Percentiles rank a stretch among this genome's conserved stretches.
These are phyloP conservation scores for Capillidium heterosporum DNA, from an alignment of 371 early-diverging fungal genomes.

Conservation along the genomic window DNA sequence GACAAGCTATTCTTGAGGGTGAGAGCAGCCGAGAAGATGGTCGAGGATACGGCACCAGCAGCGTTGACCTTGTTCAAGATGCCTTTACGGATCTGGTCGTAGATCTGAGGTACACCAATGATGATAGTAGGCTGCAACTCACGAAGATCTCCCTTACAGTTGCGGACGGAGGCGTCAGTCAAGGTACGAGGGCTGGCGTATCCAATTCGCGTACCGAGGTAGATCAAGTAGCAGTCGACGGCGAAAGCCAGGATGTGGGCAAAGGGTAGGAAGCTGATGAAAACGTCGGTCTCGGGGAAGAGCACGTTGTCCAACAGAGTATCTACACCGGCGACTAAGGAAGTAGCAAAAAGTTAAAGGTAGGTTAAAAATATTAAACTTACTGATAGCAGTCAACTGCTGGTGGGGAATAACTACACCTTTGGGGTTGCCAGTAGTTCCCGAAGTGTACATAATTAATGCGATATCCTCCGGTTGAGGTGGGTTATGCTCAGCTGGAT, in stretches of 20 bases:
- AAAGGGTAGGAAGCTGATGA: slow-evolving; percentile 73
- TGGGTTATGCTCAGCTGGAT: slow-evolving; percentile 31
- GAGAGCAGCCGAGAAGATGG: slow-evolving; percentile 56
- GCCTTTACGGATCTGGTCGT: slow-evolving; percentile 83
- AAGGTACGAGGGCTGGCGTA: slow-evolving; percentile 76
- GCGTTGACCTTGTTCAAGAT: slow-evolving; percentile 46
- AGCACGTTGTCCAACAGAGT: background rate
- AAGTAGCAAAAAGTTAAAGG: background rate
- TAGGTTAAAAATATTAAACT: slow-evolving; percentile 7
- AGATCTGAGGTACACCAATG: slow-evolving; percentile 82
- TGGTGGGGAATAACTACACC: slow-evolving; percentile 71
- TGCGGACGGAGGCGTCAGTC: slow-evolving; percentile 73
- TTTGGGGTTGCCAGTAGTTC: slow-evolving; percentile 81
- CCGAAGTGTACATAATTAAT: slow-evolving; percentile 93
- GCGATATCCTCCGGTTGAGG: slow-evolving; percentile 62
- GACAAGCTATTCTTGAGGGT: slow-evolving; percentile 49
- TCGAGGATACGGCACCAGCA: slow-evolving; percentile 37
- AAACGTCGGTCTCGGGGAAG: slow-evolving; percentile 31
- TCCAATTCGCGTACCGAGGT: slow-evolving; percentile 61
- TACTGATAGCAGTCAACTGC: slow-evolving; percentile 57
- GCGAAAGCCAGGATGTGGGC: slow-evolving; percentile 83
- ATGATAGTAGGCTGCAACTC: slow-evolving; percentile 83
- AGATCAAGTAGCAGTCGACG: slow-evolving; percentile 53
- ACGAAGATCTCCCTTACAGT: slow-evolving; percentile 85
- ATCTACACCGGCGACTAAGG: background rate